Percentiles rank a stretch among this genome's conserved stretches.
Evolutionary conservation across 768 basidiomycete species (phyloP).

Genomic region (Mycena kentingensis): DNA sequence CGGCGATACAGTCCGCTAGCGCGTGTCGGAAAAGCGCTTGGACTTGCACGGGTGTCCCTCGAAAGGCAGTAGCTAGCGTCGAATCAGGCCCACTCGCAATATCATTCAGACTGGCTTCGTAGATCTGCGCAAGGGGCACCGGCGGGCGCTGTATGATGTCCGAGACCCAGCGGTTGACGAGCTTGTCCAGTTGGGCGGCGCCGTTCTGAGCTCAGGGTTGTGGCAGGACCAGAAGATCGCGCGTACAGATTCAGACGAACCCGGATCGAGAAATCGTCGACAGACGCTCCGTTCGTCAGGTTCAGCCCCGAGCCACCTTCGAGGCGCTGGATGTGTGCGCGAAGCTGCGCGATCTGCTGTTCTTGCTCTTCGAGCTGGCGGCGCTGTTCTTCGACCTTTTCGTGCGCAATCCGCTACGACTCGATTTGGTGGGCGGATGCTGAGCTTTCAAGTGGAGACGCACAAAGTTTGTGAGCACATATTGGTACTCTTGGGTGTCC

Average conservation of each 20-base stretch:
- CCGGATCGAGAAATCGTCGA: conserved; percentile 90
- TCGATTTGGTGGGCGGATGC: neutral
- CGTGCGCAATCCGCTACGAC: conserved; percentile 77
- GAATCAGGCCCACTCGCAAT: conserved; percentile 53
- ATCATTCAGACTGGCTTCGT: conserved; percentile 60
- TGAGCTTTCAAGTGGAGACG: conserved; percentile 29
- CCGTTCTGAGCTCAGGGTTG: conserved; percentile 58
- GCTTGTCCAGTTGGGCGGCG: conserved; percentile 78
- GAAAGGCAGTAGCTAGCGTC: conserved; percentile 38
- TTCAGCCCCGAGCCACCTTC: conserved; percentile 61
- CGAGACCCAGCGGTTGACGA: conserved; percentile 87
- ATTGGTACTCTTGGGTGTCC: conserved; percentile 67
- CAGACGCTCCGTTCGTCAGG: conserved; percentile 55
- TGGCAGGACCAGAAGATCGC: conserved; percentile 9
- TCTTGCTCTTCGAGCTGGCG: conserved; percentile 82
- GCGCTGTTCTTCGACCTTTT: conserved; percentile 84
- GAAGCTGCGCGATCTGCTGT: conserved; percentile 72
- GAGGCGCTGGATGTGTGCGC: conserved; percentile 68
- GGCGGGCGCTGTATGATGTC: conserved; percentile 66
- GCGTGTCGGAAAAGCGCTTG: conserved; percentile 82
- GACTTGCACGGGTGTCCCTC: conserved; percentile 66
- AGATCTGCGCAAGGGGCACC: conserved; percentile 52
- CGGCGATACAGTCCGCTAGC: conserved; percentile 72
- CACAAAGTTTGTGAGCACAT: conserved; percentile 83
- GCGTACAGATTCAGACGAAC: conserved; percentile 39